phyloP scores from a whole-genome alignment of 192 early-diverging fungal species.

The Gonapodya sp. region DNA sequence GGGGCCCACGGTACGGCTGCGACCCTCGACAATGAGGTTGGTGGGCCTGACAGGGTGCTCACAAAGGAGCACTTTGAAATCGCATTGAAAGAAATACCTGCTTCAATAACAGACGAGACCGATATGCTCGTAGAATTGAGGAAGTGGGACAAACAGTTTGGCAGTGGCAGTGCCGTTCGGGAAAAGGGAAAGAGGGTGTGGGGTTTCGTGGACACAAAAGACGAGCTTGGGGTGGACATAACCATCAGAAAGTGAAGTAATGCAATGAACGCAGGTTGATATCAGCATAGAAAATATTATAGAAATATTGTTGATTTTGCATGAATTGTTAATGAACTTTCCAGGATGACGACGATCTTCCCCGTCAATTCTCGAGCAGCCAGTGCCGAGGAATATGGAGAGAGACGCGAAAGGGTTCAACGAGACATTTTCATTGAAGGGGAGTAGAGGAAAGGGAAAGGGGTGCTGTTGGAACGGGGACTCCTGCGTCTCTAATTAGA shows the following conservation, averaged over 20 bases:
- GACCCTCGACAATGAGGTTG: background rate
- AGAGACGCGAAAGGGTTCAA: no score
- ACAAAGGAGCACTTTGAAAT: slow-evolving; percentile 63
- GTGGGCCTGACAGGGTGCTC: slow-evolving; percentile 28
- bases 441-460: no score
- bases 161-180: slow-evolving; percentile 57
- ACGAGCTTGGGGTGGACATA: background rate
- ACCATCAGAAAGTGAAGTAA: background rate
- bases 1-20: background rate
- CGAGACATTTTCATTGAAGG: no score
- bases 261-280: background rate
- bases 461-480: no score
- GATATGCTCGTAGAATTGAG: slow-evolving; percentile 74
- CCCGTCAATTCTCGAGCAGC: no score
- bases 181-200: slow-evolving; percentile 34
- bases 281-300: background rate
- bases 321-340: no score
- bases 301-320: no score
- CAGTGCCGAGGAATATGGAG: no score
- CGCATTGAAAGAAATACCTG: slow-evolving; percentile 74
- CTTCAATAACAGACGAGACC: slow-evolving; percentile 84
- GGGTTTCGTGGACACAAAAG: slow-evolving; percentile 31
- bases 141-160: slow-evolving; percentile 85
- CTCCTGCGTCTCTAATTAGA: no score
- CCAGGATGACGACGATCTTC: no score